Base-by-base conservation (phyloP, 176 grass and related monocot species). In the Leersia perrieri region DNA sequence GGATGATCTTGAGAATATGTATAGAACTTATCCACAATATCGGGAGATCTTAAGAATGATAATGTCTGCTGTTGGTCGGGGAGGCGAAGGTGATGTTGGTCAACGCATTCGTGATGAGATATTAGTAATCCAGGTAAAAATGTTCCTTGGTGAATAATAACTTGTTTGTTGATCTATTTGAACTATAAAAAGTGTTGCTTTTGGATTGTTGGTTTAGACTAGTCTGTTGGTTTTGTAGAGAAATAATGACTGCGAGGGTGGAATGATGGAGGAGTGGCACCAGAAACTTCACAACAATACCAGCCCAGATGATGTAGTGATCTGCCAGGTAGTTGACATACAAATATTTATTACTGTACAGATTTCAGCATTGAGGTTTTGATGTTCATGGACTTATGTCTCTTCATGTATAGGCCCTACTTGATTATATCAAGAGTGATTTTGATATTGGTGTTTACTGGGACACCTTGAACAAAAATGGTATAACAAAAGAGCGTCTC, bases 41-140 rank as follows among this genome's bases (percentile, higher is more conserved):
- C 91, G 84, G 84, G 96, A 99, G 72, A 89, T 93, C 33, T 38
- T 93, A 72, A 92, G 92, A 89, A 88, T 99, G 83, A 91, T 99
- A 58, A 91, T 95, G 84, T 85, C 92, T 53, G 88, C 92, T 51
- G 92, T 99, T 83, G 96, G 96, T 44, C 96, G 96, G 79, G 96
- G 96, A 68, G 96, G 90, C 39, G 96, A 99, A 95, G 96, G 96
- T 86, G 92, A 99, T 91, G 90, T 99, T 74, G 96, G 92, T 33
- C 96, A 99, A 86, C 92, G 96, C 67, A 99, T 99, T 79, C 92
- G 96, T 78, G 96, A 99, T 84, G 96, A 99, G 87, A 99, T 99
- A 80, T 93, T 99, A 93, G 96, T 99, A 77, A 90, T 99, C 82
- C 96, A 99, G 88, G 96, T 95, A 81, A 71, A 85, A n/a, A 73